Conservation (phyloP, 805 yeast species). For the Candida endomychidarum region DNA sequence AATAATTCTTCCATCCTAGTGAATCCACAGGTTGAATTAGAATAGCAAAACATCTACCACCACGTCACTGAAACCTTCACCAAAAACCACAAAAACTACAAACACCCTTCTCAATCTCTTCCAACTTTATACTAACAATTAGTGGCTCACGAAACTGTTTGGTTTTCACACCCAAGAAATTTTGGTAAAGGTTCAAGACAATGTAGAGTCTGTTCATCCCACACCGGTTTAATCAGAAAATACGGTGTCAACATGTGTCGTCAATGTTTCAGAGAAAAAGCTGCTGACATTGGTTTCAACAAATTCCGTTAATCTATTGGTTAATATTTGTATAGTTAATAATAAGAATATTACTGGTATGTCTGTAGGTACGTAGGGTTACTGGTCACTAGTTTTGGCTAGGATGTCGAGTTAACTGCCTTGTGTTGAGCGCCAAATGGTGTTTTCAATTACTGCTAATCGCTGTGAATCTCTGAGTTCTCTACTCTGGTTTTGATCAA, state of each 20-base stretch:
- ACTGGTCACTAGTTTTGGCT: too few species aligned
- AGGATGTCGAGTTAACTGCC: too few species aligned
- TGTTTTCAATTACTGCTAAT: too few species aligned
- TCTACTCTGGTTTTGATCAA: too few species aligned
- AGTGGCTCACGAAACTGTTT: slow-evolving; percentile 99
- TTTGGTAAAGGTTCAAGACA: slow-evolving; percentile 99
- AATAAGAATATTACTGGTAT: slow-evolving; percentile 4
- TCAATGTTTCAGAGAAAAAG: slow-evolving; percentile 99
- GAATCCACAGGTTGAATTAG: too few species aligned
- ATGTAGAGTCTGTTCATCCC: slow-evolving; percentile 99
- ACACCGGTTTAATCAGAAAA: slow-evolving; percentile 99
- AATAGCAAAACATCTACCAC: too few species aligned
- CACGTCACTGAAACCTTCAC: too few species aligned
- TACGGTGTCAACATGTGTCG: slow-evolving; percentile 99
- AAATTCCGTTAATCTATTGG: slow-evolving; percentile 80
- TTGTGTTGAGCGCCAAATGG: too few species aligned
- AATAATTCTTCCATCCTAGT: too few species aligned
- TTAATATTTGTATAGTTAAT: slow-evolving; percentile 5
- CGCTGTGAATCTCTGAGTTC: too few species aligned
- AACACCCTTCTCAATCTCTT: background rate
- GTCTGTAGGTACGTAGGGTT: too few species aligned
- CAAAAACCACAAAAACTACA: background rate
- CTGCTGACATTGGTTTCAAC: slow-evolving; percentile 98
- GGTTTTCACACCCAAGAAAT: slow-evolving; percentile 99
- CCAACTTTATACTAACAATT: slow-evolving; percentile 32